Conservation (phyloP, 23 red algal genomes). For the Gracilariopsis chorda region DNA sequence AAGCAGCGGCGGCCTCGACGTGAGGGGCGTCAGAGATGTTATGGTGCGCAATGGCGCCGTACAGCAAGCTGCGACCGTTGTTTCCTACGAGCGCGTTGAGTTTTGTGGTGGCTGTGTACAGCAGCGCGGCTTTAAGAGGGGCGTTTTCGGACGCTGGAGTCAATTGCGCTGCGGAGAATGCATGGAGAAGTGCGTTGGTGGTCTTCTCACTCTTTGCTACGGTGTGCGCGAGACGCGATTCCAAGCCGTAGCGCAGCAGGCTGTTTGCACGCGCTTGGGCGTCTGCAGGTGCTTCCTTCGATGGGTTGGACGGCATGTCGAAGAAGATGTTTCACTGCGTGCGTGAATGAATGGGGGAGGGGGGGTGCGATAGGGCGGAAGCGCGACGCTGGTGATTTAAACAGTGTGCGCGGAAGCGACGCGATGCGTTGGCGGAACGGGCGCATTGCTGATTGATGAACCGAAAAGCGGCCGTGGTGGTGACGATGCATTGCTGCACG, state of each 20-base stretch:
- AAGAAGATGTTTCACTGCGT: background rate
- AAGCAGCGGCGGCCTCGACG: slow-evolving; percentile 79
- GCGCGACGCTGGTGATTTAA: no score
- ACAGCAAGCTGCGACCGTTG: slow-evolving; percentile 57
- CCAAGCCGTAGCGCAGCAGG: slow-evolving; percentile 37
- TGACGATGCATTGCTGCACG: no score
- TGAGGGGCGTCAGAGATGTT: slow-evolving; percentile 63
- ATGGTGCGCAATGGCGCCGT: slow-evolving; percentile 59
- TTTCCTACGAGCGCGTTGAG: slow-evolving; percentile 30
- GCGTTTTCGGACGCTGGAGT: background rate
- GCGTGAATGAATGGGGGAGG: no score
- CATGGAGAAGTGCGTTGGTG: slow-evolving; percentile 18
- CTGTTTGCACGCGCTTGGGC: slow-evolving; percentile 2
- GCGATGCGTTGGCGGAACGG: no score
- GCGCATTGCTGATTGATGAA: no score
- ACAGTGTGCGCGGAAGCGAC: no score
- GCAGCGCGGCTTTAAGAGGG: slow-evolving; percentile 25
- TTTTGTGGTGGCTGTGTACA: slow-evolving; percentile 76
- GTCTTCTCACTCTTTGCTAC: slow-evolving; percentile 47
- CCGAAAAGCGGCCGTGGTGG: no score
- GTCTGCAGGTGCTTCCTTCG: background rate
- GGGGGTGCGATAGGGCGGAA: no score
- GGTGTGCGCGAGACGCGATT: slow-evolving; percentile 14
- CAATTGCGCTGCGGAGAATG: slow-evolving; percentile 4
- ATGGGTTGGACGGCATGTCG: slow-evolving; percentile 5